phyloP scores from a whole-genome alignment of 805 yeast species.

The Millerozyma miso region DNA sequence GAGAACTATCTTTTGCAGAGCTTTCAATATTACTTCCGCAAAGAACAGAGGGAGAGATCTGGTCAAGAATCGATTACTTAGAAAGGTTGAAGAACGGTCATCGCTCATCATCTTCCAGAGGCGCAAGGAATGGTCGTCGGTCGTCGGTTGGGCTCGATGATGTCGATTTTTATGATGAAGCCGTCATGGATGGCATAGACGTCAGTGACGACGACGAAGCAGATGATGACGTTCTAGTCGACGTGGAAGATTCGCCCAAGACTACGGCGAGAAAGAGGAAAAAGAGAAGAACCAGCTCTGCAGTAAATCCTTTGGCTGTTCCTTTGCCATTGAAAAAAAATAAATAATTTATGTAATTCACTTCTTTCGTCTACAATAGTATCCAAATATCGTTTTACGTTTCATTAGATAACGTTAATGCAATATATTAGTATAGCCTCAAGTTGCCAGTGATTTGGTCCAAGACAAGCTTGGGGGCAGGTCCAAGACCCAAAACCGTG shows the following conservation, averaged over 20 bases:
- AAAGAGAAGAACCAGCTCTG: constrained; percentile 39
- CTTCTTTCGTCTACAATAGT: background rate
- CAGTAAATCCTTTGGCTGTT: constrained; percentile 36
- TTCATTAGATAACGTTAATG: background rate
- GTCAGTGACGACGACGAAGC: constrained; percentile 26
- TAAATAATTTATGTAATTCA: constrained; percentile 4
- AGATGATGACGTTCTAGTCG: constrained; percentile 28
- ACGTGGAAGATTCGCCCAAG: constrained; percentile 30
- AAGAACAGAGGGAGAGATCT: constrained; percentile 71
- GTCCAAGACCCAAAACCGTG: constrained; percentile 95
- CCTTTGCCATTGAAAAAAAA: constrained; percentile 10
- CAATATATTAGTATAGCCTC: constrained; percentile 55
- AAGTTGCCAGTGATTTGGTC: constrained; percentile 80
- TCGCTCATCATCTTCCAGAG: constrained; percentile 21
- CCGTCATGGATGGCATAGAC: constrained; percentile 34
- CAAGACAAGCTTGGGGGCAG: constrained; percentile 79
- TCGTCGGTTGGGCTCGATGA: constrained; percentile 40
- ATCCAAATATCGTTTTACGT: background rate
- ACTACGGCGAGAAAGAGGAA: constrained; percentile 19
- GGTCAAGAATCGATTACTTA: constrained; percentile 52
- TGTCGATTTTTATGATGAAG: constrained; percentile 39
- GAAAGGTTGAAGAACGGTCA: constrained; percentile 34
- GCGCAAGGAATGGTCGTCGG: constrained; percentile 30
- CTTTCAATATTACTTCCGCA: constrained; percentile 67
- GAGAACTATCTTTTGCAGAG: constrained; percentile 68